Base-by-base conservation (phyloP, 2,329 filamentous ascomycete genomes). In the Colletotrichum orchidophilum region DNA sequence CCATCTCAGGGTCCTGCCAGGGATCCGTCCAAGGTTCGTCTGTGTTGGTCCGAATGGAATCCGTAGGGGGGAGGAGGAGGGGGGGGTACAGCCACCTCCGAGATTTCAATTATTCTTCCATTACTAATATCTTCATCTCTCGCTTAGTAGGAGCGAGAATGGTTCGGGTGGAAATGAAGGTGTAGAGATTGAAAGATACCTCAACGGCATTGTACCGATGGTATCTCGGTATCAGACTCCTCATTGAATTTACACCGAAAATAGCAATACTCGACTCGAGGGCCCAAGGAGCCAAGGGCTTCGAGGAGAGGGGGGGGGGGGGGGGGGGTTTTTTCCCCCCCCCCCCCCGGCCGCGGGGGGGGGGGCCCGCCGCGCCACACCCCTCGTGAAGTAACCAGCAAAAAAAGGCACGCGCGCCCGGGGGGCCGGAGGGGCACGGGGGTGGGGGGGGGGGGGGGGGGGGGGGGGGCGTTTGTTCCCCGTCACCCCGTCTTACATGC, bases 171-270 rank as follows among this genome's bases (percentile, higher is more conserved):
- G 3, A n/a, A 46, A 46, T 46, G 39, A n/a, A n/a, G 11, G n/a
- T 46, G 39, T 46, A 26, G 7, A 6, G n/a, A 12, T 5, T 21
- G 21, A n/a, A 33, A 35, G 52, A 55, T 71, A 71, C 69, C 26
- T 63, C 8, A n/a, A 24, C 31, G 21, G 46, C 58, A 35, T 54
- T 42, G 65, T 71, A 58, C 52, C 58, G 26, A 7, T 18, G 35
- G 69, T 71, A 60, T 71, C 65, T 54, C 39, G 39, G 18, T 42
- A 71, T 69, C 65, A 55, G 58, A 59, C 54, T 46, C 27, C 62
- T 9, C 49, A 63, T 58, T 42, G 59, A 54, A 46, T 21, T n/a
- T 46, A 15, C 39, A 46, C 39, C 18, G 39, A 46, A 46, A 46
- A 46, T 5, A 15, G n/a, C n/a, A n/a, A n/a, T 46, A 15, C 39